These are phyloP conservation scores for Dictyophora rubrovolvata DNA, from an alignment of 768 basidiomycete species.

Conservation along the genomic window DNA sequence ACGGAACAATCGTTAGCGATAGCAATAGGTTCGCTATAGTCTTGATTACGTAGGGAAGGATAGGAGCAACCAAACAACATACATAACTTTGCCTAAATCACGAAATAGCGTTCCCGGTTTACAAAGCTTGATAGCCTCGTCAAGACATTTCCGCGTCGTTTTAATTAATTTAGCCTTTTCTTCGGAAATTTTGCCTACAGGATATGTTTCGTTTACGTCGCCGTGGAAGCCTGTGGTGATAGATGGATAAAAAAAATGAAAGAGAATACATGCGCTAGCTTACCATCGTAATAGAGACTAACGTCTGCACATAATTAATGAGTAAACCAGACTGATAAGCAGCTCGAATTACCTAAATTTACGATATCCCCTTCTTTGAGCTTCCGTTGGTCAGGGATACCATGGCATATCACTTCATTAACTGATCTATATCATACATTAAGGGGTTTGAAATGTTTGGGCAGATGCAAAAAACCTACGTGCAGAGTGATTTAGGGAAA, in stretches of 20 bases:
- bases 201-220: constrained; percentile 89
- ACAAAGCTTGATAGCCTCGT: constrained; percentile 85
- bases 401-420: constrained; percentile 96
- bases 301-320: constrained; percentile 44
- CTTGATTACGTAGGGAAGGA: constrained; percentile 17
- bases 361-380: constrained; percentile 90
- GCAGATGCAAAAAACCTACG: constrained; percentile 39
- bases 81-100: constrained; percentile 83
- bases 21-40: constrained; percentile 69
- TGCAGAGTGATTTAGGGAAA: constrained; percentile 96
- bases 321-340: neutral
- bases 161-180: constrained; percentile 75
- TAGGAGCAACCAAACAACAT: constrained; percentile 21
- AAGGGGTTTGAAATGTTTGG: neutral
- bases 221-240: constrained; percentile 65
- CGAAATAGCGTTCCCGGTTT: constrained; percentile 89
- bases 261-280: constrained; percentile 4
- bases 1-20: constrained; percentile 78
- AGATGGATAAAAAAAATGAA: neutral
- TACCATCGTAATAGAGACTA: constrained; percentile 69
- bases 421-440: constrained; percentile 45
- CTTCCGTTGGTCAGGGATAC: constrained; percentile 81
- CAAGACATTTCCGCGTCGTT: constrained; percentile 72
- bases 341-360: constrained; percentile 62
- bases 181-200: constrained; percentile 77